A percentile compares a stretch with the other conserved stretches of the same genome.
phyloP scores from a whole-genome alignment of 2,329 filamentous ascomycete species.

The Chaetomium strumarium region DNA sequence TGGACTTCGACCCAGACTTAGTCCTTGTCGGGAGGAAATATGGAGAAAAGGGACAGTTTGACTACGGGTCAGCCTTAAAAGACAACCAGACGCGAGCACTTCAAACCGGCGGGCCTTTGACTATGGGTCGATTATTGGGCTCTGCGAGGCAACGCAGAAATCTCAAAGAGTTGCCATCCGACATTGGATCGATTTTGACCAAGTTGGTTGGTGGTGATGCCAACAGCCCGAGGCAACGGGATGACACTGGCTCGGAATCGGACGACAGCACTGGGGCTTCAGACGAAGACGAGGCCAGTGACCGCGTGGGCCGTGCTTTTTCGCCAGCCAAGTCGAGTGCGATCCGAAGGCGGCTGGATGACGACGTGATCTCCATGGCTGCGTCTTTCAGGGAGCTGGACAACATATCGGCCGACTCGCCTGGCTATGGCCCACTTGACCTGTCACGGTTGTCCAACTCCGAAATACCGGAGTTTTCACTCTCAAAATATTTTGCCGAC shows the following conservation, averaged over 20 bases:
- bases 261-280: conserved; percentile 49
- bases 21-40: conserved; percentile 54
- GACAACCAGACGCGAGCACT: conserved; percentile 27
- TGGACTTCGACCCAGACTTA: conserved; percentile 48
- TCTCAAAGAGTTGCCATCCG: conserved; percentile 32
- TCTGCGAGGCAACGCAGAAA: conserved; percentile 39
- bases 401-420: conserved; percentile 39
- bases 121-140: conserved; percentile 39
- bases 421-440: conserved; percentile 44
- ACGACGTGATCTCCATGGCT: conserved; percentile 48
- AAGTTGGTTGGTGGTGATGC: conserved; percentile 34
- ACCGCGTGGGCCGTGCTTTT: conserved; percentile 43
- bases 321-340: conserved; percentile 46
- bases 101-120: conserved; percentile 35
- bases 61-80: conserved; percentile 35
- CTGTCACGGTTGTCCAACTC: conserved; percentile 43
- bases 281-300: conserved; percentile 50
- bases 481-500: conserved; percentile 53
- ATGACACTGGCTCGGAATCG: conserved; percentile 38
- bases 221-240: conserved; percentile 33
- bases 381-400: conserved; percentile 48
- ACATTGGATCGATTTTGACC: conserved; percentile 34
- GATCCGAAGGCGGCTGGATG: conserved; percentile 40
- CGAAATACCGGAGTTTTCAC: conserved; percentile 43
- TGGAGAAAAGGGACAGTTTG: conserved; percentile 49